These are phyloP conservation scores for Ogataea methanolica DNA, from an alignment of 805 yeast genomes.

Conservation along the genomic window DNA sequence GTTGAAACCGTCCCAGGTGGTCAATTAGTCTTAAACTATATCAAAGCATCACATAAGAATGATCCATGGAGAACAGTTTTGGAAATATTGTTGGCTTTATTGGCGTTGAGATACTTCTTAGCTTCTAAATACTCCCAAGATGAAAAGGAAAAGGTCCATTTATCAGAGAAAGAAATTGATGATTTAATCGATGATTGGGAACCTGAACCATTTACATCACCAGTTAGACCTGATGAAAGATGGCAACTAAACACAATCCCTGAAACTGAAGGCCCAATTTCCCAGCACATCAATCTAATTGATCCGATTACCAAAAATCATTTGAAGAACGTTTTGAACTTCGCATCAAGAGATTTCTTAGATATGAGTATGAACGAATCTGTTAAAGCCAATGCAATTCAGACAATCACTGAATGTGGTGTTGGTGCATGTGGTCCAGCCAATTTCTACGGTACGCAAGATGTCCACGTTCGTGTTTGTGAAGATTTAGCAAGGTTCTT, in stretches of 20 bases:
- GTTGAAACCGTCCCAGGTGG: slow-evolving; percentile 50
- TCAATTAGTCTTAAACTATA: slow-evolving; percentile 57
- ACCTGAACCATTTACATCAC: slow-evolving; percentile 76
- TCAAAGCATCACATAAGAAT: slow-evolving; percentile 81
- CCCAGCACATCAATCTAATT: slow-evolving; percentile 30
- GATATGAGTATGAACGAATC: slow-evolving; percentile 47
- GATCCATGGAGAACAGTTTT: slow-evolving; percentile 89
- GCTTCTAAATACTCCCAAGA: slow-evolving; percentile 73
- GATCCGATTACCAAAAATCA: slow-evolving; percentile 24
- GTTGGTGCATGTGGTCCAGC: slow-evolving; percentile 99
- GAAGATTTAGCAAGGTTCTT: slow-evolving; percentile 70
- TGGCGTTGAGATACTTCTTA: slow-evolving; percentile 80
- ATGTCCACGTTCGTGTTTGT: slow-evolving; percentile 78
- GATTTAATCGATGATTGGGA: slow-evolving; percentile 87
- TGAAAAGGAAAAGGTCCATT: slow-evolving; percentile 63
- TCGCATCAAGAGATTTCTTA: slow-evolving; percentile 70
- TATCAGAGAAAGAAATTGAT: slow-evolving; percentile 63
- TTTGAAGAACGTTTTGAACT: slow-evolving; percentile 46
- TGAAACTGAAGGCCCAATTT: slow-evolving; percentile 51
- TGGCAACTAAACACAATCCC: slow-evolving; percentile 69
- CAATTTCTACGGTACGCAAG: slow-evolving; percentile 94
- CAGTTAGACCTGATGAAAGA: slow-evolving; percentile 43
- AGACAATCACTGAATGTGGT: slow-evolving; percentile 65
- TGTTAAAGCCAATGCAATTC: slow-evolving; percentile 50
- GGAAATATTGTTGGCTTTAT: slow-evolving; percentile 69